phyloP scores from a whole-genome alignment of 352 stramenopile species.

The Aphanomyces stellatus region DNA sequence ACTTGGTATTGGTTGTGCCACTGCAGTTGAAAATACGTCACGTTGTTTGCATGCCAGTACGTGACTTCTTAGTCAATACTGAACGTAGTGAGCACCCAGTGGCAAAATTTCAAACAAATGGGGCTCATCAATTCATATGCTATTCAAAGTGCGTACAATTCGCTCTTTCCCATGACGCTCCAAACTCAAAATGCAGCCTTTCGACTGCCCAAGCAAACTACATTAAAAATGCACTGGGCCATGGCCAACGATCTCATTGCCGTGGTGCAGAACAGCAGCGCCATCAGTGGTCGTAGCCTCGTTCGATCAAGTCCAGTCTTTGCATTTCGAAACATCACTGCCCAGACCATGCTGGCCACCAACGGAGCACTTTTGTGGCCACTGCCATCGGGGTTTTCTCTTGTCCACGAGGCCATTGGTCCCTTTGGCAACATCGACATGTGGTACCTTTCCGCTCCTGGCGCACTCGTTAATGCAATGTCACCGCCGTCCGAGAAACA shows the following conservation, averaged over 20 bases:
- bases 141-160: background rate
- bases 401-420: background rate
- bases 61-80: too few species aligned
- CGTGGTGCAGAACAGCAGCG: background rate
- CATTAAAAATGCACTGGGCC: slow-evolving; percentile 9
- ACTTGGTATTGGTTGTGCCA: too few species aligned
- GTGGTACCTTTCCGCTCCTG: too few species aligned
- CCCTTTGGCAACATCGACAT: slow-evolving; percentile 11
- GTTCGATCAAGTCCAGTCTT: background rate
- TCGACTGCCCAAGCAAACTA: background rate
- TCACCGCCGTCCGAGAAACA: too few species aligned
- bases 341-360: background rate
- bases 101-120: background rate
- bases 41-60: too few species aligned
- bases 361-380: background rate
- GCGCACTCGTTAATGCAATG: too few species aligned
- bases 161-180: background rate
- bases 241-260: background rate
- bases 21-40: too few species aligned
- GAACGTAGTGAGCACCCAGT: background rate
- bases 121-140: background rate
- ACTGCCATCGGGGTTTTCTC: background rate
- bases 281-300: background rate
- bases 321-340: background rate
- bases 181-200: background rate